Conservation (phyloP, 1,284 basidiomycete species). For the Puccinia sorghi region DNA sequence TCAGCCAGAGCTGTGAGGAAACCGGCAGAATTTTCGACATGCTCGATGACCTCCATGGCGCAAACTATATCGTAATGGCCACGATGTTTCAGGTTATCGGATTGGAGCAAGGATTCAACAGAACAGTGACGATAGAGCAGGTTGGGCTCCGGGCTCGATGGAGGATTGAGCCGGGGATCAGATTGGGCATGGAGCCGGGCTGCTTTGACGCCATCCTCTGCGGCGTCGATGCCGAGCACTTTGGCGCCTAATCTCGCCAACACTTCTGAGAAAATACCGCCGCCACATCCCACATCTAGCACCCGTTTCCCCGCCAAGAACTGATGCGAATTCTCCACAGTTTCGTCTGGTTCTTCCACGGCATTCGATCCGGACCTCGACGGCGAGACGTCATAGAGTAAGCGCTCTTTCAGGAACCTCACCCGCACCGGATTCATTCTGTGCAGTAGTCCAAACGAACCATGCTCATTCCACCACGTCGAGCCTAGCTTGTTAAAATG, state of each 20-base stretch:
- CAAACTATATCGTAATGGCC: conserved; percentile 86
- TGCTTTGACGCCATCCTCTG: conserved; percentile 79
- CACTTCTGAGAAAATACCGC: conserved; percentile 88
- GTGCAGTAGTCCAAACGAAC: conserved; percentile 87
- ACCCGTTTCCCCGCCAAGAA: conserved; percentile 68
- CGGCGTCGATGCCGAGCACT: conserved; percentile 87
- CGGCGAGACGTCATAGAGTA: conserved; percentile 62
- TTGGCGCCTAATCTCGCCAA: conserved; percentile 82
- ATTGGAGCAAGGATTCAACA: conserved; percentile 72
- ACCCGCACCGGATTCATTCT: conserved; percentile 92
- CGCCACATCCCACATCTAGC: conserved; percentile 89
- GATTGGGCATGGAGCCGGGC: conserved; percentile 77
- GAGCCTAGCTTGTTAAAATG: conserved; percentile 89
- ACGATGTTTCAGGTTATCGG: conserved; percentile 59
- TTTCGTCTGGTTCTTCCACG: not conserved
- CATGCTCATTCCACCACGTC: conserved; percentile 94
- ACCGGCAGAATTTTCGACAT: conserved; percentile 84
- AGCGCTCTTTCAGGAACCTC: conserved; percentile 79
- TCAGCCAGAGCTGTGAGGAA: conserved; percentile 80
- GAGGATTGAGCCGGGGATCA: conserved; percentile 67
- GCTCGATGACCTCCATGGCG: conserved; percentile 97
- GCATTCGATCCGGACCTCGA: conserved; percentile 52
- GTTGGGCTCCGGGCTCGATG: not conserved
- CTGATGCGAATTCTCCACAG: not conserved
- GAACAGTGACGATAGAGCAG: conserved; percentile 70